phyloP scores from a whole-genome alignment of 176 grass and related monocot species.

The Aegilops tauschii region DNA sequence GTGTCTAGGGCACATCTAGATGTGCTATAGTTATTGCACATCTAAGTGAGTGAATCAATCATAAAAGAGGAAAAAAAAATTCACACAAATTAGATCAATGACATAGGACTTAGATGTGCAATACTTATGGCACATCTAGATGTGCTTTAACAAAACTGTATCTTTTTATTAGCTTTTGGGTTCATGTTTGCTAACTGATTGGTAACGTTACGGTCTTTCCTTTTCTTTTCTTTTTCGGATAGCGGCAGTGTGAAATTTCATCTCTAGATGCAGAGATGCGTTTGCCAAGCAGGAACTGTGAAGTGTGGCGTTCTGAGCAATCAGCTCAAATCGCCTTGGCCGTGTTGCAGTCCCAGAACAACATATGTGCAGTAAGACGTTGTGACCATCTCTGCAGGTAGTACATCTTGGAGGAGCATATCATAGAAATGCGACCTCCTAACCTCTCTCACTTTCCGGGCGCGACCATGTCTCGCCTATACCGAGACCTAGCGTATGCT shows the following conservation, averaged over 20 bases:
- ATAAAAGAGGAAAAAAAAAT: too few species aligned
- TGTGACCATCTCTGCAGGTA: background rate
- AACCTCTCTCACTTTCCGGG: background rate
- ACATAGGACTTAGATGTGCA: too few species aligned
- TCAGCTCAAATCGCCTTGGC: background rate
- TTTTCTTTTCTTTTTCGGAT: background rate
- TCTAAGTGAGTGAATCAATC: too few species aligned
- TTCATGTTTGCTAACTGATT: background rate
- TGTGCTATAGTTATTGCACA: too few species aligned
- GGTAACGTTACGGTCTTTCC: background rate
- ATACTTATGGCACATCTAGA: too few species aligned
- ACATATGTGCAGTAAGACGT: background rate
- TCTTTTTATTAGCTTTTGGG: too few species aligned
- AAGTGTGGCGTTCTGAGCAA: background rate
- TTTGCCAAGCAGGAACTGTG: background rate
- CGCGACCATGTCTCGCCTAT: too few species aligned
- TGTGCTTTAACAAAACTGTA: too few species aligned
- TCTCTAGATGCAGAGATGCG: background rate
- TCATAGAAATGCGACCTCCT: background rate
- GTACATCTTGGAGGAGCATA: background rate
- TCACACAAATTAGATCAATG: too few species aligned
- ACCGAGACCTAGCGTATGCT: too few species aligned
- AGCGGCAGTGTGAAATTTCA: background rate
- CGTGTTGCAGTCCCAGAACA: background rate
- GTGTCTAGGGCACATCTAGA: too few species aligned